phyloP scores from a whole-genome alignment of 176 grass and related monocot genomes.

The Phragmites australis region DNA sequence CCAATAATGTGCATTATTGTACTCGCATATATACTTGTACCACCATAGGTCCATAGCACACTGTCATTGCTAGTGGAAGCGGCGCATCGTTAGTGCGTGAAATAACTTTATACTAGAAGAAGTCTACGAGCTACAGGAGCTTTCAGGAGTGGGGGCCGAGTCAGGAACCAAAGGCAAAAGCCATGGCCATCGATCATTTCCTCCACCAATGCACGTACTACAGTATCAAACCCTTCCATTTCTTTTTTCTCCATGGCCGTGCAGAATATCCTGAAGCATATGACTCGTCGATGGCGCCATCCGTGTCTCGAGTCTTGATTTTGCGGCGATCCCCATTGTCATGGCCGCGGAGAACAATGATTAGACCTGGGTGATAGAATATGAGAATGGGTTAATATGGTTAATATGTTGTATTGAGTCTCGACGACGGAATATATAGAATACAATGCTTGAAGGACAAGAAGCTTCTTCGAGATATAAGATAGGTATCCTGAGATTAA shows the following conservation, averaged over 20 bases:
- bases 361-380: not conserved
- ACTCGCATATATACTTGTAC: too few species aligned
- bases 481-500: too few species aligned
- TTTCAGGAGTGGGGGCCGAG: constrained; percentile 33
- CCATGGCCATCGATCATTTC: constrained; percentile 4
- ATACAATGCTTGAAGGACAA: too few species aligned
- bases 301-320: not conserved
- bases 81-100: constrained; percentile 11
- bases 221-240: not conserved
- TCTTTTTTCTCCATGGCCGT: not conserved
- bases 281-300: not conserved
- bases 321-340: not conserved
- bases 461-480: too few species aligned
- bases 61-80: too few species aligned
- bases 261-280: constrained; percentile 48
- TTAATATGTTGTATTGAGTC: too few species aligned
- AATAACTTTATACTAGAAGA: not conserved
- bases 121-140: not conserved
- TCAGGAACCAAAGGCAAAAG: constrained; percentile 24
- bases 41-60: too few species aligned
- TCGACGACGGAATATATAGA: too few species aligned
- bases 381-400: too few species aligned
- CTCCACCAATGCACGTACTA: not conserved
- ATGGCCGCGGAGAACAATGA: not conserved
- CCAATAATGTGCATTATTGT: too few species aligned